Evolutionary conservation across 2,329 filamentous ascomycete genomes (phyloP), one percentile per base, ranked within the genome.

Genomic region (Colletotrichum spinosum): DNA sequence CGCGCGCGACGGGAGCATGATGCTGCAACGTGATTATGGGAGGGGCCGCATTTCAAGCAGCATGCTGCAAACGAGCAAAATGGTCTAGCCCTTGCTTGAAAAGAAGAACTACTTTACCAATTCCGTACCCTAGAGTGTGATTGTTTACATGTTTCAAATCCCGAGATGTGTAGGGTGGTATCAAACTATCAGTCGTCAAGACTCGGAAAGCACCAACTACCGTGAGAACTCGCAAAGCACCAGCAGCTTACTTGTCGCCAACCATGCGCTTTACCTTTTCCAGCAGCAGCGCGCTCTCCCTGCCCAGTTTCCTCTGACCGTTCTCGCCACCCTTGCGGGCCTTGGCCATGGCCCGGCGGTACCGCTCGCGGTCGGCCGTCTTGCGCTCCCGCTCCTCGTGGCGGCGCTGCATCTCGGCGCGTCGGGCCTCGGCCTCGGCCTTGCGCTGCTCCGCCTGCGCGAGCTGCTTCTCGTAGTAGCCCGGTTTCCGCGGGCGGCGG

Each of bases 181-280:
- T 66, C 58, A 54, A 66, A 57, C 35, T 63, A n/a, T 25, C 13
- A 15, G n/a, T 4, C 15, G 34, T 35, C 15, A 49, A 17, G 41
- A 53, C 25, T 4, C 25, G 25, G 25, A 25, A 25, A 25, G 25
- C 25, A 25, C 25, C 25, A 25, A 25, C 25, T 25, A 25, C 25
- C 25, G 25, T 25, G 25, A 25, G 4, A 25, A 25, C 25, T 25
- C 25, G 25, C 25, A 25, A 25, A 25, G 25, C 25, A 25, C 25
- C 25, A 15, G 37, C 35, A 2, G 17, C 35, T 57, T 38, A 67
- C 34, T 65, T 65, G 35, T 80, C 74, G 2, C 82, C 84, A 67
- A 96, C 86, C 77, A 97, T 82, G 74, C 84, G 89, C 82, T 90
- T 90, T 39, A 95, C 90, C 78, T 90, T 92, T 72, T 93, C 91